phyloP scores from a whole-genome alignment of 192 early-diverging fungal genomes.

The Radiomyces spectabilis region DNA sequence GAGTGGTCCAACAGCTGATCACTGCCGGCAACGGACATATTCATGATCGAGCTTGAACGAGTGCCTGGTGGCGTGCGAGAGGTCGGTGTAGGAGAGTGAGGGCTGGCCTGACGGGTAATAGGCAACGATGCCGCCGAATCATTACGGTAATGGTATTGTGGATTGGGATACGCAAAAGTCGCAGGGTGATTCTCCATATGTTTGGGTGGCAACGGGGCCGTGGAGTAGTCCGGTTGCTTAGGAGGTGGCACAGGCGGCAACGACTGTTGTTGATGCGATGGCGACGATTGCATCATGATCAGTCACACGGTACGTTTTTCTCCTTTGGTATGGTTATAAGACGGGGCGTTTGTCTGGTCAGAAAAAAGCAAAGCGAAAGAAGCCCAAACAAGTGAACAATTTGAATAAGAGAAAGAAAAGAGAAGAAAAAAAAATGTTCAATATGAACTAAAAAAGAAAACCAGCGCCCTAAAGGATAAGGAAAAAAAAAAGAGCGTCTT shows the following conservation, averaged over 20 bases:
- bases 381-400: not conserved
- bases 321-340: too few species aligned
- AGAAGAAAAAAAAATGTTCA: not conserved
- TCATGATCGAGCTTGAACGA: constrained; percentile 17
- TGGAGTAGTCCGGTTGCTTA: too few species aligned
- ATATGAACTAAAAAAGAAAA: not conserved
- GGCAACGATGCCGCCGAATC: constrained; percentile 8
- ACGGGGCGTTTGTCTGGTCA: too few species aligned
- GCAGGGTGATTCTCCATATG: too few species aligned
- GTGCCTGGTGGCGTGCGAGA: constrained; percentile 15
- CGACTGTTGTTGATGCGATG: too few species aligned
- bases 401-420: not conserved
- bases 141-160: not conserved
- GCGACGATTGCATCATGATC: too few species aligned
- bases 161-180: too few species aligned
- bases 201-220: too few species aligned
- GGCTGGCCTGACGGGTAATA: not conserved
- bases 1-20: constrained; percentile 40
- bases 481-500: not conserved
- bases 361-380: not conserved
- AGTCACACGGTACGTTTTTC: too few species aligned
- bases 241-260: too few species aligned
- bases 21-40: constrained; percentile 10
- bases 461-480: not conserved
- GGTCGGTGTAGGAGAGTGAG: not conserved